Evolutionary conservation across 176 grass and related monocot genomes (phyloP), one percentile per base, ranked within the genome.

Genomic region (Panicum miliaceum): DNA sequence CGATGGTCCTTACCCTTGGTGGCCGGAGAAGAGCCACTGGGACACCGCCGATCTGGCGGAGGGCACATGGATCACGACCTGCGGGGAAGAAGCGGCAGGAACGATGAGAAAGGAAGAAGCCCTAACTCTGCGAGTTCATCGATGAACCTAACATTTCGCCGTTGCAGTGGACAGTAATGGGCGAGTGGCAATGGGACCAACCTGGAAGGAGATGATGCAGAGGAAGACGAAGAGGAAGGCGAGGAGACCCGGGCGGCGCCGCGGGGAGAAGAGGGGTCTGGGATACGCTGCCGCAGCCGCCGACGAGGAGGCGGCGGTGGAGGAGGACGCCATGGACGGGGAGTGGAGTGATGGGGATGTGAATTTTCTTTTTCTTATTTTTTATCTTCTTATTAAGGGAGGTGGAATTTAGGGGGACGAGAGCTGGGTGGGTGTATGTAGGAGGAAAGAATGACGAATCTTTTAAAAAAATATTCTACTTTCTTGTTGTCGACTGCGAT

Each of bases 41-140:
- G 89, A 91, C 29, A 91, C 71, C 27, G 80, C 89, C 68, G 84
- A 91, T 84, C 89, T 88, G 48, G 88, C 56, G 10, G 73, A 72
- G 63, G 89, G 90, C 34, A 88, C 84, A 87, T 93, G 84, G 67
- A 97, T 82, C 61, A 89, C 73, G 12, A 75, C 82, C 94, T 93
- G 71, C 84, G 77, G 20, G 59, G 13, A 0, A 34, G 32, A 68
- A 80, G 32, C 43, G 38, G 29, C 47, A 76, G n/a, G 46, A 42
- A 72, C 18, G 19, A 46, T 81, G n/a, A 83, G 80, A 80, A 10
- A 22, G 7, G 45, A 20, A 26, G 68, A 42, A 71, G 11, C 57
- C 75, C 48, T 56, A 29, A 32, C 10, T 80, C 23, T n/a, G 58
- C 12, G 8, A 54, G 14, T 38, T 27, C 36, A 61, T 37, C 1